Base-by-base conservation (phyloP, 2,329 filamentous ascomycete genomes). In the Dryadomyces quercivorus region DNA sequence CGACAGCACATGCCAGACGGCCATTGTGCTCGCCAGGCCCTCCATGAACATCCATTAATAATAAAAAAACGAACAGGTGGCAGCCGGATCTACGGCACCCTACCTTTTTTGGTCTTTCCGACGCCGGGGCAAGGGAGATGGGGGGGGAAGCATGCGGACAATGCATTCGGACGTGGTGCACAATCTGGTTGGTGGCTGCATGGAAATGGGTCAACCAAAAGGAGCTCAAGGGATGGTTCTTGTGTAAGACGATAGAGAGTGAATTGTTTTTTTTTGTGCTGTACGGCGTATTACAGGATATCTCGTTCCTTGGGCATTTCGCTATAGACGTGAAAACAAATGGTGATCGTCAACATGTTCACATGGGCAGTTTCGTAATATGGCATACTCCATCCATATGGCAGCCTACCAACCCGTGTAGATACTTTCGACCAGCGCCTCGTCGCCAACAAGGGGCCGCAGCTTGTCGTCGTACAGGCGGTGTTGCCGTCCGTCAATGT, bases 381-480 rank as follows among this genome's bases (percentile, higher is more conserved):
- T 8, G 26, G 8, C 8, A 31, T 31, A 8, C n/a, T n/a, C n/a
- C n/a, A n/a, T n/a, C 4, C 26, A 31, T 31, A 31, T 31, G 26
- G 8, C 26, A 31, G 26, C 26, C 26, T 31, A 31, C 26, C 26
- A 31, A 31, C 26, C 26, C 36, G 15, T 40, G 36, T 40, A 40
- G 4, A 40, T 40, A 16, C 36, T 40, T 16, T 26, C 21, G n/a
- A 31, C 2, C 20, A 22, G n/a, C n/a, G 34, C 44, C 34, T 26
- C 26, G 26, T 26, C 8, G 31, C 52, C 22, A 3, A 52, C 18
- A 1, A 58, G n/a, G 1, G 72, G 67, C 45, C 71, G 70, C 55
- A 90, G 66, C 61, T 78, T 75, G 42, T 80, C 75, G 58, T 86
- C 78, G 55, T 85, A 80, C 55, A 76, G 75, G 13, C 73, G 70